Evolutionary conservation across 2,329 filamentous ascomycete genomes (phyloP).

Genomic region (Fusarium sarcochroum): DNA sequence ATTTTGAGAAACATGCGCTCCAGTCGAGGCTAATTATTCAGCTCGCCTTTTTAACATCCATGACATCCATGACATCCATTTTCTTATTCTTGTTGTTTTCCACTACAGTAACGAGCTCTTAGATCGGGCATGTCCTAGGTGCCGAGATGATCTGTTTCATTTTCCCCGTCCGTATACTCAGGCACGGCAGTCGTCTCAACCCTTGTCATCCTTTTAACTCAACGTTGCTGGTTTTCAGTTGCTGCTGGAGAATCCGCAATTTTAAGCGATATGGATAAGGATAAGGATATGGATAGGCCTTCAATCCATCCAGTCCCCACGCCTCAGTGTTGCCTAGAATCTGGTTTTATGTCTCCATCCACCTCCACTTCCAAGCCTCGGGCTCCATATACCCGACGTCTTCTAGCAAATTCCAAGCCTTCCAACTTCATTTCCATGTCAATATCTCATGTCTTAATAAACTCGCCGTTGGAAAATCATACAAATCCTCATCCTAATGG

Average conservation of each 20-base stretch:
- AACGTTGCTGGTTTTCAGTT: background rate
- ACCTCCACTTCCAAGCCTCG: conserved; percentile 13
- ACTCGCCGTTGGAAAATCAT: background rate
- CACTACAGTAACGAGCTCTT: background rate
- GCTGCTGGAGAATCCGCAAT: background rate
- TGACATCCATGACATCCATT: background rate
- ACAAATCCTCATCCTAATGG: conserved; percentile 13
- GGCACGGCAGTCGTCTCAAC: background rate
- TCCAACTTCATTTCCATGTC: conserved; percentile 12
- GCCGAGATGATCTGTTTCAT: conserved; percentile 7
- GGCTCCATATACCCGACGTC: conserved; percentile 1
- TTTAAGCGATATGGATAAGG: conserved; percentile 2
- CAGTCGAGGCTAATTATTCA: conserved; percentile 5
- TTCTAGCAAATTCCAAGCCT: conserved; percentile 29
- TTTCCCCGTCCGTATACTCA: background rate
- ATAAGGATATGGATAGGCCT: no score
- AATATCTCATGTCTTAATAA: conserved; percentile 22
- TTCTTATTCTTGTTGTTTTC: background rate
- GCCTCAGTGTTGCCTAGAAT: conserved; percentile 10
- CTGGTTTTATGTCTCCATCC: conserved; percentile 20
- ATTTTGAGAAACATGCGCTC: conserved; percentile 37
- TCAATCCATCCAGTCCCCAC: background rate
- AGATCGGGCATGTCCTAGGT: background rate
- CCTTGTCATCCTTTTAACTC: background rate
- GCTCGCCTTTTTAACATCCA: conserved; percentile 7